Base-by-base conservation (phyloP, 1,139 yeast genomes). In the Saccharomyces uvarum region DNA sequence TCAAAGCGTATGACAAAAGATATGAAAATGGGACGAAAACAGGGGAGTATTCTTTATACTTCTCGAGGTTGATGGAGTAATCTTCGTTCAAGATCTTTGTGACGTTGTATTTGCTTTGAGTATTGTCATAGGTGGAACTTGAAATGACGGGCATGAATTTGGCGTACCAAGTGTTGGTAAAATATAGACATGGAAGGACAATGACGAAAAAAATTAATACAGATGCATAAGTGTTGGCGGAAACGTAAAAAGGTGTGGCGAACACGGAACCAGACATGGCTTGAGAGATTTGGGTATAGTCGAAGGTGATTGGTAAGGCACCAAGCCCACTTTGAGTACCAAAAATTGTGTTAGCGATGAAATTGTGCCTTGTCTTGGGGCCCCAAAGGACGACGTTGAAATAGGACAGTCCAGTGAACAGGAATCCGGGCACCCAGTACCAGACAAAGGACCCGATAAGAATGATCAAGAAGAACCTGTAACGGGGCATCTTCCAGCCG, bases 351-450 rank as follows among this genome's bases (percentile, higher is more conserved):
- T 79, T 77, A 16, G 77, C 74, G 50, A 75, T 69, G 51, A 77
- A 77, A 56, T 73, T 69, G 44, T 73, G 59, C 47, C 65, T 64
- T 1, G 70, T 62, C 29, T 59, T 57, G 3, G 68, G 51, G 48
- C 76, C 76, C 86, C 86, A 82, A 3, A 82, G 72, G 13, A 79
- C 73, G 70, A 81, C 75, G 77, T 62, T 61, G 62, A 83, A 81
- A 52, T 73, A 70, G 0, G 83, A 76, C 42, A 83, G 67, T 2
- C 80, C 81, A 16, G 74, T 74, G 53, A 79, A 78, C 13, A 83
- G 58, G 58, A 76, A 82, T 7, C 76, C 77, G 0, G 88, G 88
- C 9, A 83, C 60, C 82, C 83, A 82, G 57, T 75, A 77, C 76
- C 81, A 83, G 1, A 75, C 55, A 57, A 80, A 77, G 9, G 79